These are phyloP conservation scores for Bretschneidera sinensis DNA, from an alignment of 345 rosid species.

Conservation along the genomic window DNA sequence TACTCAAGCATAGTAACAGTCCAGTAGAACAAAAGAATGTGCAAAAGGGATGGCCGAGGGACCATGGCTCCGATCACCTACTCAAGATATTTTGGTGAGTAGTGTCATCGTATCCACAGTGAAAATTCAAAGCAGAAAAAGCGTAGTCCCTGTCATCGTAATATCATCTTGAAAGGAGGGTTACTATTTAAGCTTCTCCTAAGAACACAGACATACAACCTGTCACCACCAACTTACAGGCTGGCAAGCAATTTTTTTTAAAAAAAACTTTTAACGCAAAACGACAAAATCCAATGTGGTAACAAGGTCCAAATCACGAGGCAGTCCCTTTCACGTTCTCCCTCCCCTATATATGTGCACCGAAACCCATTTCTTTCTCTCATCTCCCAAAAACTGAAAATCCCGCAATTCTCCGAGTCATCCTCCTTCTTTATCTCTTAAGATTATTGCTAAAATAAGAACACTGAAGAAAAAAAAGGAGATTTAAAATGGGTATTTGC, in stretches of 20 bases:
- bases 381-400: slow-evolving; percentile 10
- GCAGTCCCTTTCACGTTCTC: too few relatives aligned
- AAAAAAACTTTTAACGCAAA: slow-evolving; percentile 6
- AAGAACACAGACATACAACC: slow-evolving; percentile 27
- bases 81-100: too few relatives aligned
- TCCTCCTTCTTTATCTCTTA: not conserved
- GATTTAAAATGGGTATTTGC: slow-evolving; percentile 70
- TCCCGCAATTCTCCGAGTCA: slow-evolving; percentile 7
- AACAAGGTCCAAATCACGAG: slow-evolving; percentile 21
- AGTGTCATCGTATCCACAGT: too few relatives aligned
- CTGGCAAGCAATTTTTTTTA: slow-evolving; percentile 44
- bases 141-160: slow-evolving; percentile 33
- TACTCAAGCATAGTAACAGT: too few relatives aligned
- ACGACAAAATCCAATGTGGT: slow-evolving; percentile 50
- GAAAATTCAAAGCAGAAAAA: too few relatives aligned
- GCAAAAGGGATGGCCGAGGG: too few relatives aligned
- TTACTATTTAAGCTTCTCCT: slow-evolving; percentile 5
- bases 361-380: not conserved
- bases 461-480: not conserved
- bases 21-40: too few relatives aligned
- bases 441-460: not conserved
- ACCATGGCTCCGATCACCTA: too few relatives aligned
- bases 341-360: slow-evolving; percentile 17
- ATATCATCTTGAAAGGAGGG: slow-evolving; percentile 27
- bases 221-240: slow-evolving; percentile 57